Evolutionary conservation across 2,329 filamentous ascomycete genomes (phyloP), one percentile per base, ranked within the genome.

Genomic region (Penicillium sp.): DNA sequence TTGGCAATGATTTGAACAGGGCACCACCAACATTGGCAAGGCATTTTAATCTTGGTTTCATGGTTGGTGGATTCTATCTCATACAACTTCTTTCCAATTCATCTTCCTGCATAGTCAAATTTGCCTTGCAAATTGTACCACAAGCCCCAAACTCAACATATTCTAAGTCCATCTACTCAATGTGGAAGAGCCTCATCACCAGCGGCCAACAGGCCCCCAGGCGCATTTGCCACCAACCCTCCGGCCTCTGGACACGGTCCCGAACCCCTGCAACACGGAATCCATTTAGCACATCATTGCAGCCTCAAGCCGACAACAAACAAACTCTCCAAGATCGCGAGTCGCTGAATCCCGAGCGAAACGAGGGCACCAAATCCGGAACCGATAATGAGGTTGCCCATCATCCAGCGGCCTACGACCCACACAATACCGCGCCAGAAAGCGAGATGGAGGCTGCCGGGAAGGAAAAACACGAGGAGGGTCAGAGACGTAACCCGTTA

Each of bases 341-440:
- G 61, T 80, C 81, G 3, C 80, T 96, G 33, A 84, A 88, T 57
- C 86, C 89, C 0, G 80, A 84, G 33, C 75, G 82, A 2, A 85
- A 82, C 53, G 90, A 96, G 70, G 85, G 87, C 74, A 84, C 85
- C 56, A 85, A 88, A 69, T 86, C 85, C 49, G 89, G 85, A 3
- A 84, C 84, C 0, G 90, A 86, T 63, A 77, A 86, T 46, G 80
- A 84, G 13, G 82, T 86, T 0, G 80, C 82, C 0, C 77, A 81
- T 29, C 77, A 83, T 55, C 80, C 86, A 43, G 82, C 86, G 0
- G 88, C 91, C 1, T 96, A 90, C 73, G 82, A 91, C 69, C 85
- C 86, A 0, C 74, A 80, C 54, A 84, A 84, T 70, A 93, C 89
- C 26, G 77, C 80, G 21, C 91, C 91, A 0, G 87, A 91, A 69